These are phyloP conservation scores for Halophytophthora batemanensis DNA, from an alignment of 352 stramenopile genomes.

Conservation along the genomic window DNA sequence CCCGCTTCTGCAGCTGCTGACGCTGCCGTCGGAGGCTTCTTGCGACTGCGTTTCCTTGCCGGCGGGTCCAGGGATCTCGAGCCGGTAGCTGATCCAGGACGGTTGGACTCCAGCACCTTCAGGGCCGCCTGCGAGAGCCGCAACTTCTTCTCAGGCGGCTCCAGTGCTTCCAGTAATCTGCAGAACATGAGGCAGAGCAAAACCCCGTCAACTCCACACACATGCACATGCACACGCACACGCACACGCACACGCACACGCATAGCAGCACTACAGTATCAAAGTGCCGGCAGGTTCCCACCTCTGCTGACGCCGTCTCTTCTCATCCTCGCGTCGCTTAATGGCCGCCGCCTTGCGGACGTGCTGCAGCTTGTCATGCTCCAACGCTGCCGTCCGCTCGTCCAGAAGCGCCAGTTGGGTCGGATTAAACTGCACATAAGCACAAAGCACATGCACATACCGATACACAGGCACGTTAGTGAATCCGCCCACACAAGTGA, in stretches of 20 bases:
- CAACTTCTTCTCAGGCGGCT: slow-evolving; percentile 38
- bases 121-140: slow-evolving; percentile 32
- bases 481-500: not conserved
- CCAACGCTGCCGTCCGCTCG: slow-evolving; percentile 36
- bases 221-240: too few species aligned
- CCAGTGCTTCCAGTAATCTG: slow-evolving; percentile 24
- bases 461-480: too few species aligned
- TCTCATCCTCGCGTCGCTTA: slow-evolving; percentile 30
- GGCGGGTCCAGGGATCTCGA: slow-evolving; percentile 8
- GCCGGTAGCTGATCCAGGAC: slow-evolving; percentile 4
- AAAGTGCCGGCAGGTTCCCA: not conserved
- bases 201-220: too few species aligned
- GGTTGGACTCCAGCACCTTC: slow-evolving; percentile 22
- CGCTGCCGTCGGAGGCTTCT: slow-evolving; percentile 23
- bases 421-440: slow-evolving; percentile 34
- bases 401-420: slow-evolving; percentile 40
- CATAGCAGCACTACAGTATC: too few species aligned
- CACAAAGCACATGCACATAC: slow-evolving; percentile 1
- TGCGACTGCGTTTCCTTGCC: slow-evolving; percentile 28
- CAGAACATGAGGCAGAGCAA: not conserved
- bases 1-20: slow-evolving; percentile 5
- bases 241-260: too few species aligned
- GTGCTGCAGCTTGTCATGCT: slow-evolving; percentile 34
- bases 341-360: slow-evolving; percentile 28
- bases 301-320: slow-evolving; percentile 28